Evolutionary conservation across 1,139 yeast species (phyloP), one percentile per base, ranked within the genome.

Genomic region (Torulaspora pretoriensis): DNA sequence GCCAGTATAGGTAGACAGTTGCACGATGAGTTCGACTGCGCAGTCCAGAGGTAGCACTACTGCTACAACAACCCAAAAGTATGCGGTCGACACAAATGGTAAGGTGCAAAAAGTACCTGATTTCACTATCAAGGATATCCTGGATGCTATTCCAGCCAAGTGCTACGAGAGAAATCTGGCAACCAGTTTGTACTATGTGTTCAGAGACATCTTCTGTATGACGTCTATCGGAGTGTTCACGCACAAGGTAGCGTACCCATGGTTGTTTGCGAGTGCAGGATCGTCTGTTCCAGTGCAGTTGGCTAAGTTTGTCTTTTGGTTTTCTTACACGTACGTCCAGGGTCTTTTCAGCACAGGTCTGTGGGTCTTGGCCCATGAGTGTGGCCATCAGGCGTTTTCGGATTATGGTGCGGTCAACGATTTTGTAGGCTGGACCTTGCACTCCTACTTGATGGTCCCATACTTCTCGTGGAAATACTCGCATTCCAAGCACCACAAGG

Each of bases 331-430:
- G 23, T 63, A 73, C 48, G 65, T 70, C 35, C 78, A 80, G 56
- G 87, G 94, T 39, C 71, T 84, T 54, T 75, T 82, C 58, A 85
- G 86, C 26, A 81, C 87, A 50, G 95, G 95, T 28, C 61, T 83
- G 54, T 86, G 95, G 95, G 83, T 86, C 51, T 68, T 86, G 65
- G 95, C 95, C 49, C 95, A 86, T 68, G 95, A 86, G 69, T 86
- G 95, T 71, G 95, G 95, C 43, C 95, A 86, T 67, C 83, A 81
- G 47, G 95, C 95, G 25, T 86, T 86, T 61, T 78, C 86, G 22
- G 88, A 84, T 59, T 81, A 80, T 61, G 76, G 75, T 52, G 65
- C 71, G 62, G 75, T 85, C 52, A 85, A 86, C 65, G 92, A 86
- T 64, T 66, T 77, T 39, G 81, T 82, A 40, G 95, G 95, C 43